Percentiles rank a stretch among this genome's conserved stretches.
These are phyloP conservation scores for Suhomyces faveliae DNA, from an alignment of 805 yeast genomes.

Conservation along the genomic window DNA sequence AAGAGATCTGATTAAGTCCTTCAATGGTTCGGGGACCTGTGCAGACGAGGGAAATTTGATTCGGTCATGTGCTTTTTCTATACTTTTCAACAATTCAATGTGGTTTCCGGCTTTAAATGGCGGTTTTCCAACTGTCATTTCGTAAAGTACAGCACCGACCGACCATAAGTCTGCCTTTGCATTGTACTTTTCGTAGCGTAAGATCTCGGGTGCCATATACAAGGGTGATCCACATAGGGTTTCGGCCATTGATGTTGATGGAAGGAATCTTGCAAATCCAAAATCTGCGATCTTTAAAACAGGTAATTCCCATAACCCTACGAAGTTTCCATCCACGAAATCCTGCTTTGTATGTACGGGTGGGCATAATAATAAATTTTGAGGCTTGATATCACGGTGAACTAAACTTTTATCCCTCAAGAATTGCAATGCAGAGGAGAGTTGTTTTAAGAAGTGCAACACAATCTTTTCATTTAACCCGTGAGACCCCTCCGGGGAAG, in stretches of 20 bases:
- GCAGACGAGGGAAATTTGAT: constrained; percentile 74
- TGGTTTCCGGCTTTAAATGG: constrained; percentile 95
- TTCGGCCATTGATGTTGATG: constrained; percentile 92
- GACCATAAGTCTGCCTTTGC: constrained; percentile 99
- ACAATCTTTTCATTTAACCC: constrained; percentile 81
- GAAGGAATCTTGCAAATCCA: constrained; percentile 94
- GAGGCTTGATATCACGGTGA: constrained; percentile 95
- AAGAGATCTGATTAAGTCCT: constrained; percentile 68
- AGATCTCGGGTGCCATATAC: constrained; percentile 98
- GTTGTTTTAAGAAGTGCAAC: constrained; percentile 81
- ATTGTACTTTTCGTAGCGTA: constrained; percentile 90
- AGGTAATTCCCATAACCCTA: constrained; percentile 87
- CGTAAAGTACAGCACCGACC: constrained; percentile 93
- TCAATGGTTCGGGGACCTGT: constrained; percentile 62
- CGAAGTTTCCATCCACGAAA: constrained; percentile 56
- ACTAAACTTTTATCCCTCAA: constrained; percentile 81
- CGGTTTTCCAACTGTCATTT: constrained; percentile 95
- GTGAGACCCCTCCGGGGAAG: constrained; percentile 71
- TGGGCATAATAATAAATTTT: constrained; percentile 77
- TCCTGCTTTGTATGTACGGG: constrained; percentile 66
- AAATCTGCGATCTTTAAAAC: constrained; percentile 93
- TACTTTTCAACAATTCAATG: constrained; percentile 81
- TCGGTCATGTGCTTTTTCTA: constrained; percentile 75
- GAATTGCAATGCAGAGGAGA: constrained; percentile 80
- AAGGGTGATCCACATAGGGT: constrained; percentile 96